Base-by-base conservation (phyloP, 208 protist species). In the Wallacemonas sp. region DNA sequence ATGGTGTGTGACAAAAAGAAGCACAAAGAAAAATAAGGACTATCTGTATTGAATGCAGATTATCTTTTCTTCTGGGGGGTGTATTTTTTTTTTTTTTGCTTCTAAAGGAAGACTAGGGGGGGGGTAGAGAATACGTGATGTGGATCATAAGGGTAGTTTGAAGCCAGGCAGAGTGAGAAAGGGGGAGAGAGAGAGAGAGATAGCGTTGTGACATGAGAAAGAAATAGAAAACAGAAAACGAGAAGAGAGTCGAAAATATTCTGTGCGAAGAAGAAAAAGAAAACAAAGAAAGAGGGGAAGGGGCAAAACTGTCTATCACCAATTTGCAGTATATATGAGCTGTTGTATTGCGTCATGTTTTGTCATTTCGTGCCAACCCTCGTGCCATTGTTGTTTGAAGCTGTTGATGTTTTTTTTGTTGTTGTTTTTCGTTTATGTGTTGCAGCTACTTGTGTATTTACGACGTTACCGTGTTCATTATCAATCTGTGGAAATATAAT, bases 341-440 rank as follows among this genome's bases (percentile, higher is more conserved):
- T n/a, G n/a, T n/a, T 53, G 24, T 28, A 17, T 53, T 41, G 36
- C 36, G 36, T 41, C 9, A 41, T 14, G 24, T 60, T 30, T 21
- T 60, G 30, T 60, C 8, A 21, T n/a, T n/a, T n/a, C n/a, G n/a
- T n/a, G n/a, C n/a, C n/a, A n/a, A n/a, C n/a, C n/a, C n/a, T n/a
- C n/a, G n/a, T n/a, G 0, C 17, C 17, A 17, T 42, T 42, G 38
- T 42, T 42, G 38, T 45, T 51, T 49, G 24, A n/a, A 30, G 12
- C 46, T 58, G 27, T 44, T 58, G 42, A 59, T 72, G 21, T 64
- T 65, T 49, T 72, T 27, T n/a, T n/a, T 53, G 27, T 9, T 15
- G 39, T 41, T 14, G 36, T 41, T 41, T 41, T 41, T 41, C 9
- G 9, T 41, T 41, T 41, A 6, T 17, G 36, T 41, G 6, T 14